Base-by-base conservation (phyloP, 2,329 filamentous ascomycete species). In the Myriosclerotinia curreyana region DNA sequence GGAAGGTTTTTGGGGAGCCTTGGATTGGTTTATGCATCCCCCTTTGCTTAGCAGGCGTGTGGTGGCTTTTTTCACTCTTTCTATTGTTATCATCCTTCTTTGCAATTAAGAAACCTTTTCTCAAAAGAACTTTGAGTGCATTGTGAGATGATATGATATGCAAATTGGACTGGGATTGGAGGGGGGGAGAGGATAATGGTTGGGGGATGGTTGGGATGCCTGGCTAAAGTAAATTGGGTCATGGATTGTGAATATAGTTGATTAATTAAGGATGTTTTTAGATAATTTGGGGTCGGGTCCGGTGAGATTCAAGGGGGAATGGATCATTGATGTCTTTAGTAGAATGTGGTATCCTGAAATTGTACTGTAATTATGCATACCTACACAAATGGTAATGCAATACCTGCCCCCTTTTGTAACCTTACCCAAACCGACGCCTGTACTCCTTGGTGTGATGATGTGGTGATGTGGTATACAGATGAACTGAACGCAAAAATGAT, bases 111-210 rank as follows among this genome's bases (percentile, higher is more conserved):
- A 38, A 25, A 22, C 25, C 38, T 44, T 14, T 36, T 46, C 20
- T 36, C 58, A 64, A 60, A 64, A 71, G 66, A 48, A 15, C 46
- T 64, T 46, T 44, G 25, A 42, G 22, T 44, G 34, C 44, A 44
- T 46, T 55, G 66, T 67, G 63, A 54, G 56, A 34, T 51, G 63
- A 65, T 20, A 59, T 65, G 50, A 55, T 56, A 65, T 66, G 60
- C 64, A 61, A 60, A 64, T 60, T 63, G 50, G 59, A 34, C 22
- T 44, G 14, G 48, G 36, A 44, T 22, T 25, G 38, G 38, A 42
- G 36, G 54, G 15, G 15, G 38, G 36, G 12, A 61, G 50, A 34
- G 34, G 17, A 36, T 61, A 61, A 53, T 44, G 49, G 17, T 42
- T 22, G 38, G 59, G 28, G 31, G 31, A 44, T 25, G 49, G 40